Base-by-base conservation (phyloP, 306 rosid genomes). In the Quercus parvula region DNA sequence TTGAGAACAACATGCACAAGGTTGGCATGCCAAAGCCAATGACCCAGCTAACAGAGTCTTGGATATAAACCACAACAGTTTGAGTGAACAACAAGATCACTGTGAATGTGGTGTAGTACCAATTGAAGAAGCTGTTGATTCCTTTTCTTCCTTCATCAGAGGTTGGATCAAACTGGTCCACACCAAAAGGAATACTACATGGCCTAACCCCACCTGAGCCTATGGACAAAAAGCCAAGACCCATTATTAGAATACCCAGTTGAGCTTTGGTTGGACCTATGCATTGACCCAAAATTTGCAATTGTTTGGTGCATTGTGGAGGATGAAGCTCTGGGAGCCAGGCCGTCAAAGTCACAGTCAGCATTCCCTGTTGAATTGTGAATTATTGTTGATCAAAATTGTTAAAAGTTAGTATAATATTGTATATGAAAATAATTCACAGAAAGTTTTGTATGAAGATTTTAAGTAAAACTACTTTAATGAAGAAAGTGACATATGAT, bases 141-240 rank as follows among this genome's bases (percentile, higher is more conserved):
- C 94, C 93, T 82, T 85, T 86, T 30, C 85, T 82, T 1, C 98
- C 98, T 78, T 87, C 83, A 0, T 83, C 86, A 0, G 96, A 89
- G 1, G 90, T 66, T 2, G 88, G 83, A 13, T 94, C 97, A 24
- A 94, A 94, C 57, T 92, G 99, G 31, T 94, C 97, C 0, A 91
- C 89, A 0, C 97, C 97, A 78, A 94, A 92, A 0, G 99, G 94
- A n/a, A 91, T 83, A 13, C 95, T 91, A 24, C 99, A 94, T n/a
- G 97, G 97, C 41, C 92, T 76, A 72, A 94, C 87, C 5, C 99
- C 97, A 3, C 85, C 92, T 1, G 88, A 66, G 2, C 99, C 97
- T 13, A 92, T 59, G 52, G 91, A 83, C 59, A 94, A 22, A 7
- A 89, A 27, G 25, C 71, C 67, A 0, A 94, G 90, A 2, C 91